Evolutionary conservation across 805 yeast species (phyloP), one percentile per base, ranked within the genome.

Genomic region (Zygoascus tannicola): DNA sequence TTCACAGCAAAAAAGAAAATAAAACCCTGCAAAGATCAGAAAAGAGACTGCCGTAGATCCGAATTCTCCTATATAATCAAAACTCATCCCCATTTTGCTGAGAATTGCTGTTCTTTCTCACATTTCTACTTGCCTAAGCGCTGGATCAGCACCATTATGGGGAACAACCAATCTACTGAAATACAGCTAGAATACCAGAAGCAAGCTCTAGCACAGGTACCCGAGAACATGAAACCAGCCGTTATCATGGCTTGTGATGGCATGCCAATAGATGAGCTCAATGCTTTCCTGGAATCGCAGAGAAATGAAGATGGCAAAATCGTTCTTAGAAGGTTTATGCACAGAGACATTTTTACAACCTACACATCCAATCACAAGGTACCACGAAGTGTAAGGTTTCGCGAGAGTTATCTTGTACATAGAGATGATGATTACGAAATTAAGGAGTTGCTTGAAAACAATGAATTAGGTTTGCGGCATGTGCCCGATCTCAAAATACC

Each of bases 271-370:
- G 32, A n/a, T 3, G 22, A 37, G 40, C 40, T 37, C 14, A 37
- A 37, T 23, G 26, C 22, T 15, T 32, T 22, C 16, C 35, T 41
- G n/a, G 33, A 23, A 14, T 21, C 16, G 20, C 32, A 21, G n/a
- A 22, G 37, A 16, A 44, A 45, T 15, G 5, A 5, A 14, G 37
- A 37, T 15, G 46, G 36, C n/a, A 32, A 36, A 8, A 26, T 43
- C 2, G 40, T 40, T 19, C 42, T 54, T 3, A 42, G 57, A 10
- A 47, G 48, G 41, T 50, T 43, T 35, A 50, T 55, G 28, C 58
- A 55, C 38, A 45, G 58, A 5, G 58, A 55, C 35, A 52, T 55
- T 16, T 55, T 55, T 46, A 55, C 58, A 1, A 50, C 54, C n/a
- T 46, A 47, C 19, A 30, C 43, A 5, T 36, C 46, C 7, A 20